Conservation (phyloP, 2,329 filamentous ascomycete genomes). For the Xylariaceae sp. region DNA sequence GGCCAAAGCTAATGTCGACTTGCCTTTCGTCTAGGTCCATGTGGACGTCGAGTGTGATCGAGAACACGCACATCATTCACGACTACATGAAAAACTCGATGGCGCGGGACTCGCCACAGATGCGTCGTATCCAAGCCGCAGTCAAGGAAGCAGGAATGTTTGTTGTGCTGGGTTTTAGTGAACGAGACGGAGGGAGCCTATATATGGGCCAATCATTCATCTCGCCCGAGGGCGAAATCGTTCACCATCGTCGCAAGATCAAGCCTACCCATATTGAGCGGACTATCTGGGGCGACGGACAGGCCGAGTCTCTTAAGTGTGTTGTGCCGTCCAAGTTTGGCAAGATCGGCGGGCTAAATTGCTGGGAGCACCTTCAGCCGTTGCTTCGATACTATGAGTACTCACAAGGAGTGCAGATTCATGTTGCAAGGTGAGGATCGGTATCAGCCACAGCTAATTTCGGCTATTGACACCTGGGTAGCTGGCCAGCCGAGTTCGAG, state of each 20-base stretch:
- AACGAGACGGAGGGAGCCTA: constrained; percentile 41
- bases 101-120: constrained; percentile 38
- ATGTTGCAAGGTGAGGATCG: constrained; percentile 27
- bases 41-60: constrained; percentile 37
- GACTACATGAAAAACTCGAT: constrained; percentile 34
- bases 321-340: constrained; percentile 49
- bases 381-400: constrained; percentile 39
- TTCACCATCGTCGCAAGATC: constrained; percentile 47
- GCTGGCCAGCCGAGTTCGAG: constrained; percentile 33
- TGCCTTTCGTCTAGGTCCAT: constrained; percentile 27
- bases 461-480: constrained; percentile 2
- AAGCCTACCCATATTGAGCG: constrained; percentile 49
- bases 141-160: constrained; percentile 41
- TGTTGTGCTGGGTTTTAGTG: constrained; percentile 47
- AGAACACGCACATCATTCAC: constrained; percentile 38
- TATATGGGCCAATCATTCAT: constrained; percentile 52
- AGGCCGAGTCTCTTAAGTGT: constrained; percentile 51
- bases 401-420: constrained; percentile 33
- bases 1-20: constrained; percentile 22
- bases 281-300: constrained; percentile 51
- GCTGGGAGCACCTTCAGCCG: constrained; percentile 55
- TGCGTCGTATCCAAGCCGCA: constrained; percentile 38
- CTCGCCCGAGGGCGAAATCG: constrained; percentile 41
- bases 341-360: constrained; percentile 50
- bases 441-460: not conserved